A percentile compares a stretch with the other conserved stretches of the same genome.
Conservation (phyloP, 768 basidiomycete genomes). For the Clavaria fumosa region DNA sequence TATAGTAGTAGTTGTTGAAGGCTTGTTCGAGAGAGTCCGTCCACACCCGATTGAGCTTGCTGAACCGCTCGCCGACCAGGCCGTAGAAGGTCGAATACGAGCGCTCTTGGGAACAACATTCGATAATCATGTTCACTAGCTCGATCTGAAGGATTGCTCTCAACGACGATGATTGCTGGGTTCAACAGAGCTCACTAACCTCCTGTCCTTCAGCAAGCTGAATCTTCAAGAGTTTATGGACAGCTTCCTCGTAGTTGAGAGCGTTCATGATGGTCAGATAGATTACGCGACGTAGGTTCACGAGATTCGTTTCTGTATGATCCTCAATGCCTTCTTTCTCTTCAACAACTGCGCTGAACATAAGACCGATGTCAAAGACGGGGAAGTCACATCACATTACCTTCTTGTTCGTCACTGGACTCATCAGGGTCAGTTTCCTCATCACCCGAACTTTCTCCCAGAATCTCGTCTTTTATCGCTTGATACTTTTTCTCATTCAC, state of each 20-base stretch:
- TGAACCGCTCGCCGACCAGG: slow-evolving; percentile 88
- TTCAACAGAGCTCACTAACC: slow-evolving; percentile 28
- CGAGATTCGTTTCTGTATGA: slow-evolving; percentile 86
- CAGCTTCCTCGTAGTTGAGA: slow-evolving; percentile 95
- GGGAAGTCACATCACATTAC: too few relatives aligned
- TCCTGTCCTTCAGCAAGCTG: slow-evolving; percentile 87
- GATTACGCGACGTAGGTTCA: slow-evolving; percentile 86
- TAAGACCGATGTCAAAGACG: slow-evolving; percentile 1
- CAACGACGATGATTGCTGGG: not conserved
- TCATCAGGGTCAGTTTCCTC: slow-evolving; percentile 49
- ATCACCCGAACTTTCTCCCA: slow-evolving; percentile 75
- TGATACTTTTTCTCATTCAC: slow-evolving; percentile 94
- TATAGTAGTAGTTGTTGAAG: slow-evolving; percentile 82
- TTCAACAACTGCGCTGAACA: slow-evolving; percentile 34
- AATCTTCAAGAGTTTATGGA: slow-evolving; percentile 92
- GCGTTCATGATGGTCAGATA: slow-evolving; percentile 99
- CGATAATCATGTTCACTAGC: slow-evolving; percentile 95
- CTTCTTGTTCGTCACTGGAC: slow-evolving; percentile 41
- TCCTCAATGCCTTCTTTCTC: slow-evolving; percentile 88
- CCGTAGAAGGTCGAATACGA: slow-evolving; percentile 98
- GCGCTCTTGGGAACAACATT: slow-evolving; percentile 99
- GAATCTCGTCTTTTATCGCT: slow-evolving; percentile 81
- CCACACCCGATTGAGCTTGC: slow-evolving; percentile 93
- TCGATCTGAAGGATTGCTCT: slow-evolving; percentile 60
- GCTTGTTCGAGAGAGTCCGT: slow-evolving; percentile 78